Percentiles rank a stretch among this genome's conserved stretches.
Evolutionary conservation across 768 basidiomycete species (phyloP).

Genomic region (Termitomyces eurrhizus): DNA sequence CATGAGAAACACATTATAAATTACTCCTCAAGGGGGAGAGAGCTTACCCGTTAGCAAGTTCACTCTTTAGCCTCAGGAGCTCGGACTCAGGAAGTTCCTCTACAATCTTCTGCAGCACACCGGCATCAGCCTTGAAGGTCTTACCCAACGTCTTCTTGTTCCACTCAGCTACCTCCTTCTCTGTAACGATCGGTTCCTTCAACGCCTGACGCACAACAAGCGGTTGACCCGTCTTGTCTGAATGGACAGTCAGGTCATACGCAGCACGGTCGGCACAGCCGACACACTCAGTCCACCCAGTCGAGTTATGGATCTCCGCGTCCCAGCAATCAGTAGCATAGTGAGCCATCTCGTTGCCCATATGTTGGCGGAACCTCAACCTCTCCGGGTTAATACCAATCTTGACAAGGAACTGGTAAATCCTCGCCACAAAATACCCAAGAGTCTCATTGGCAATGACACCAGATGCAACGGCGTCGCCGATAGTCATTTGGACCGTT

Average conservation of each 20-base stretch:
- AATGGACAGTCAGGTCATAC: conserved; percentile 92
- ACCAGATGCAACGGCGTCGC: conserved; percentile 83
- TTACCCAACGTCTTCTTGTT: conserved; percentile 90
- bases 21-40: background rate
- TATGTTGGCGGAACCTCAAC: conserved; percentile 95
- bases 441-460: conserved; percentile 96
- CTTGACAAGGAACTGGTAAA: conserved; percentile 83
- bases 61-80: conserved; percentile 61
- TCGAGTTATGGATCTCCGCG: conserved; percentile 91
- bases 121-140: conserved; percentile 84
- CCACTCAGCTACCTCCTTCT: conserved; percentile 75
- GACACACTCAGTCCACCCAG: conserved; percentile 96
- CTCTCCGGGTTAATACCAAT: conserved; percentile 85
- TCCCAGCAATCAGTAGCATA: conserved; percentile 99
- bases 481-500: conserved; percentile 65
- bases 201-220: conserved; percentile 85
- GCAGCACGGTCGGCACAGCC: conserved; percentile 98
- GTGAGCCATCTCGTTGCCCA: conserved; percentile 99
- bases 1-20: background rate
- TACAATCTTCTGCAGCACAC: conserved; percentile 56
- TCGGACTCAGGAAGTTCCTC: conserved; percentile 62
- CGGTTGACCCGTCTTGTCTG: conserved; percentile 76
- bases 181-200: conserved; percentile 79
- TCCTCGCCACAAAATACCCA: conserved; percentile 94
- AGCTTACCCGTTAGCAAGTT: conserved; percentile 71